These are phyloP conservation scores for Grigorovia yakushimaensis DNA, from an alignment of 805 yeast species.

Conservation along the genomic window DNA sequence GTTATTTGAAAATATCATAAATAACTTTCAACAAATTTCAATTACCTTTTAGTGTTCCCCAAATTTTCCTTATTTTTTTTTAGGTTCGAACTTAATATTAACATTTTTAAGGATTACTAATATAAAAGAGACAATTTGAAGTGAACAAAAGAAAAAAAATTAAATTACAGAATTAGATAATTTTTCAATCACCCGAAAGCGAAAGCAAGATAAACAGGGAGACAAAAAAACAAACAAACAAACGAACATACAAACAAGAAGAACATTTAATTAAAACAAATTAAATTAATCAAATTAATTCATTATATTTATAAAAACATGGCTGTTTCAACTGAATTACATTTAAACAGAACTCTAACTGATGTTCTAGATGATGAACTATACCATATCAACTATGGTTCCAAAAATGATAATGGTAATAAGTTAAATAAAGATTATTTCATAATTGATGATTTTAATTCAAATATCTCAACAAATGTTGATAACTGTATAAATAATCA, in stretches of 20 bases:
- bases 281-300: too few relatives aligned
- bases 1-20: too few relatives aligned
- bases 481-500: conserved; percentile 6
- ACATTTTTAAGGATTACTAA: background rate
- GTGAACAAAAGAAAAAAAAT: too few relatives aligned
- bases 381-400: conserved; percentile 13
- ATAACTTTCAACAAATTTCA: too few relatives aligned
- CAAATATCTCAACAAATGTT: background rate
- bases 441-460: background rate
- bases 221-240: too few relatives aligned
- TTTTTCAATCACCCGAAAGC: too few relatives aligned
- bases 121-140: background rate
- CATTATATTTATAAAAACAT: too few relatives aligned
- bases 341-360: conserved; percentile 24
- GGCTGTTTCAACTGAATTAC: conserved; percentile 15
- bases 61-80: background rate
- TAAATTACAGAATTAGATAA: too few relatives aligned
- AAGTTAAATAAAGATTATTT: background rate
- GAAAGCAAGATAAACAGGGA: background rate
- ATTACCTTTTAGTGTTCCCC: background rate
- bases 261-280: too few relatives aligned
- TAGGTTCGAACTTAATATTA: background rate
- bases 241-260: too few relatives aligned
- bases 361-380: conserved; percentile 28
- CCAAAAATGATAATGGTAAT: background rate